phyloP scores from a whole-genome alignment of 1,284 basidiomycete species.

The Earliella scabrosa region DNA sequence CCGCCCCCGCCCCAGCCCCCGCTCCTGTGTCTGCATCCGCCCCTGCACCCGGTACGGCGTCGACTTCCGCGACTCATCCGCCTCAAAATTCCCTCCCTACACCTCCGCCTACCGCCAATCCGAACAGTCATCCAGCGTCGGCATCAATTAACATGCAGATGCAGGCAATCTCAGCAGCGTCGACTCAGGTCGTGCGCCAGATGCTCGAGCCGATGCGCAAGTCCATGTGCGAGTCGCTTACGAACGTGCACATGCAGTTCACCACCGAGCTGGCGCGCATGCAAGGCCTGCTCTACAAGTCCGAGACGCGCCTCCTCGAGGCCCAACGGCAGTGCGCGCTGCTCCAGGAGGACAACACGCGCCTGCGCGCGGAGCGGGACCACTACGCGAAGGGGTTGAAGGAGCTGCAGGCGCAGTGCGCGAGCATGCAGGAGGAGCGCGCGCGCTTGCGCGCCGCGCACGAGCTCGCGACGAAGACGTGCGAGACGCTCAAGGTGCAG shows the following conservation, averaged over 20 bases:
- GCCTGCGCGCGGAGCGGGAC: neutral
- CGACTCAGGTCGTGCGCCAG: neutral
- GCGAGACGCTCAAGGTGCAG: slow-evolving; percentile 1
- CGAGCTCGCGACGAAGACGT: neutral
- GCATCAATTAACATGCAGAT: neutral
- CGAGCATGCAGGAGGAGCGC: neutral
- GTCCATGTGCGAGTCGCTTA: slow-evolving; percentile 2
- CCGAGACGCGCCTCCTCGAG: neutral
- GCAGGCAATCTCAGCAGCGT: neutral
- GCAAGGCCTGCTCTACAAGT: neutral
- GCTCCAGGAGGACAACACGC: slow-evolving; percentile 5
- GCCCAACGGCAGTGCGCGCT: neutral
- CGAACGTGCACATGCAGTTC: neutral
- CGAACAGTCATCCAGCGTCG: no score
- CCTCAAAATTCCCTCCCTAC: neutral
- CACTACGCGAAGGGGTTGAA: neutral
- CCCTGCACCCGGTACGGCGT: no score
- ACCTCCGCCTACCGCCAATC: neutral
- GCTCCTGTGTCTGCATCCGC: neutral
- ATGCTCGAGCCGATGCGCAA: slow-evolving; percentile 8
- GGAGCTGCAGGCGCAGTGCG: neutral
- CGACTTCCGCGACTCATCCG: no score
- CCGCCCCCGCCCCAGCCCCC: neutral
- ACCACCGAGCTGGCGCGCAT: neutral
- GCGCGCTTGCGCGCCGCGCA: neutral